Evolutionary conservation across 208 protist genomes (phyloP), one percentile per base, ranked within the genome.

Genomic region (Phytomonas francai): DNA sequence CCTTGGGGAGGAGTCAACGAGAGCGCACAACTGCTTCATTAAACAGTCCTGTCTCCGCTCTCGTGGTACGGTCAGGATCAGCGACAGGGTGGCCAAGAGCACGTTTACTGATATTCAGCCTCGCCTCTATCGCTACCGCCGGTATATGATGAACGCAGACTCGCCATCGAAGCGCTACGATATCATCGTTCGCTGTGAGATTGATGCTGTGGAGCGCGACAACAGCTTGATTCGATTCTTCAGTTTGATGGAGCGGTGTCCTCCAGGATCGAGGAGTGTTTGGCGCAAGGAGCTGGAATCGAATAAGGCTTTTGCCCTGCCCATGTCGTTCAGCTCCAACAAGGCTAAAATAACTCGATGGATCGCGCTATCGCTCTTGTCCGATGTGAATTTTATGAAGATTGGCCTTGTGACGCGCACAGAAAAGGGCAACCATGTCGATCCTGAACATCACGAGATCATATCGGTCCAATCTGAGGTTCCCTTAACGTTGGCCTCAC

Each of bases 71-170:
- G 71, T 90, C 31, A 80, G 76, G 63, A 71, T 67, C 12, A 65
- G 71, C 68, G 73, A 80, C 58, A 54, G 19, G 16, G 45, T 54
- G 22, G 19, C 1, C 19, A 83, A 79, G 39, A 90, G 76, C 70
- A 84, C 84, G 11, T 93, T 92, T 66, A 77, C 76, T 19, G 59
- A 77, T 36, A 90, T 78, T 28, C 87, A 87, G 60, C 79, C 80
- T 7, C 86, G 85, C 68, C 72, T 94, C 70, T 94, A 94, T 79
- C 80, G 81, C 66, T 96, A 96, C 76, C 88, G 91, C 33, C 79
- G 78, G 54, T 96, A 80, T 74, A 82, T 78, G 56, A 79, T 96
- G 75, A 77, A 96, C 68, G 67, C 68, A 42, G 83, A 81, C 63
- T 79, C 84, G 16, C 73, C 85, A 16, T 54, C 72, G 83, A 70